Base-by-base conservation (phyloP, 805 yeast genomes). In the Candida ponderosae region DNA sequence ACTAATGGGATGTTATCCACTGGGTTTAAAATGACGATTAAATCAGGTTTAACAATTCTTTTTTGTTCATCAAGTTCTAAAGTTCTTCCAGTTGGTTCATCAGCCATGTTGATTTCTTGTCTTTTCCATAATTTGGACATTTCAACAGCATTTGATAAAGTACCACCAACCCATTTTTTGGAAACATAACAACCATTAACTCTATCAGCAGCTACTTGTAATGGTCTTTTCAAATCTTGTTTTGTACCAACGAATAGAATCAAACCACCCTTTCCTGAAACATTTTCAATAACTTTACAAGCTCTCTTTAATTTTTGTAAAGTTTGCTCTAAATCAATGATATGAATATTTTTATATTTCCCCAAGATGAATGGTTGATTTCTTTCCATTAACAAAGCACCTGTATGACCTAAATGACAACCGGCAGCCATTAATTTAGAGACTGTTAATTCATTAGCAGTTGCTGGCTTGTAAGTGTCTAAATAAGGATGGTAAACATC, bases 401-500 rank as follows among this genome's bases (percentile, higher is more conserved):
- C 81, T n/a, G 95, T 73, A 50, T 90, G 97, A 21, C 98, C 98
- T 47, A 93, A 66, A 59, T 93, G 98, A 33, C 90, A 90, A 36
- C 96, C 97, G 0, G 97, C 86, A 4, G 96, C 90, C 59, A 90
- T 58, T 37, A 93, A 68, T 40, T 77, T 77, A 23, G 86, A 66
- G 28, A 88, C 66, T 3, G 90, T 70, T 11, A 85, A 56, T 39
- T 83, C 75, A 18, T 70, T 60, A 18, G 76, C 65, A 13, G 66
- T 49, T 27, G 72, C 64, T 15, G 96, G 95, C 18, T 66, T 61
- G 32, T 67, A 65, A 23, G 80, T 65, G 42, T 83, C 83, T 42
- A 72, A 67, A 52, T 79, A 78, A 15, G 96, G 95, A 37, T 63
- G 60, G 55, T 85, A 87, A 6, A 83, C 79, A 40, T 76, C 68